Percentiles rank a stretch among this genome's conserved stretches.
Evolutionary conservation across 148 eudicot species (phyloP).

Genomic region (Linanthus parryae): DNA sequence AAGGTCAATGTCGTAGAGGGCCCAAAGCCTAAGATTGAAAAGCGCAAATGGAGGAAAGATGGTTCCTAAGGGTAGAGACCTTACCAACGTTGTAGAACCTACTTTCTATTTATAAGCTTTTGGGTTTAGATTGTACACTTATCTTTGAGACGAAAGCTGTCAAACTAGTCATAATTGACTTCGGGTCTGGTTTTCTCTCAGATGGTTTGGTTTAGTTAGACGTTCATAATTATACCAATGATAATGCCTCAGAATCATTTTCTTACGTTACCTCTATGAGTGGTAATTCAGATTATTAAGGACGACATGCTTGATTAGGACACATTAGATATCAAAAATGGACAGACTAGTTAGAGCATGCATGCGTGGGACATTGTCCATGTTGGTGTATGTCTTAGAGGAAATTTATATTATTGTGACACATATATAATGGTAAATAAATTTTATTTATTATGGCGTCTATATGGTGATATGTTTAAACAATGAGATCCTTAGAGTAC

Average conservation of each 20-base stretch:
- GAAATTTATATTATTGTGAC: too few species aligned
- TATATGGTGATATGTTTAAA: too few species aligned
- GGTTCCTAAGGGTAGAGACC: not conserved
- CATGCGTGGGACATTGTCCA: too few species aligned
- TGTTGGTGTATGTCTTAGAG: too few species aligned
- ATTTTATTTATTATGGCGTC: too few species aligned
- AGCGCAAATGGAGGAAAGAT: not conserved
- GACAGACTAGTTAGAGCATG: too few species aligned
- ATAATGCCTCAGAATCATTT: too few species aligned
- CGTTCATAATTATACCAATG: not conserved
- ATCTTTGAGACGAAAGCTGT: not conserved
- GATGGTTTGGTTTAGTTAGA: conserved; percentile 1
- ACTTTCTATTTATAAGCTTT: not conserved
- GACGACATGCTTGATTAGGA: conserved; percentile 4
- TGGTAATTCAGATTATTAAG: not conserved
- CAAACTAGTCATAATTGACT: too few species aligned
- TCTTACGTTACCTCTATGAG: too few species aligned
- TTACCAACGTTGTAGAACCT: not conserved
- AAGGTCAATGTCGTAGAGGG: not conserved
- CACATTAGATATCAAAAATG: not conserved
- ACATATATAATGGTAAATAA: too few species aligned
- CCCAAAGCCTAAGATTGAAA: not conserved
- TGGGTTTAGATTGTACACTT: not conserved
- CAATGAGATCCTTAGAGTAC: too few species aligned
- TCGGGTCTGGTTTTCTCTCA: too few species aligned